A percentile compares a stretch with the other conserved stretches of the same genome.
phyloP scores from a whole-genome alignment of 768 basidiomycete genomes.

The Paxillus involutus region DNA sequence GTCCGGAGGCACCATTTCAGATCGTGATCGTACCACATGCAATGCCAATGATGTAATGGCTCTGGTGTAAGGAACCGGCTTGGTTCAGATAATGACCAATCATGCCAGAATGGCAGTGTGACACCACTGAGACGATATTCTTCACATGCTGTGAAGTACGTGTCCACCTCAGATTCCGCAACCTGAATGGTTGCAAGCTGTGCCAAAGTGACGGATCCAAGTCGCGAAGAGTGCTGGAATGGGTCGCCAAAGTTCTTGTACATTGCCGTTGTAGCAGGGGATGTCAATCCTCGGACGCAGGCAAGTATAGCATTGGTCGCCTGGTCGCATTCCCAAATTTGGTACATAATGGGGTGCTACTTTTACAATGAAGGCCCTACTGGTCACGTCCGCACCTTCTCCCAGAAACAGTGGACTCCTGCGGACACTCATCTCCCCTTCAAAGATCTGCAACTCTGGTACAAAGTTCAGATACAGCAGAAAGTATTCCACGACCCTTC shows the following conservation, averaged over 20 bases:
- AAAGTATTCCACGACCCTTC: conserved; percentile 12
- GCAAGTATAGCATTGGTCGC: conserved; percentile 24
- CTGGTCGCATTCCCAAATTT: no score
- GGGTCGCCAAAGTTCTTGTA: conserved; percentile 27
- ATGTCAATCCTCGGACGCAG: conserved; percentile 31
- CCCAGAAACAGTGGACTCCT: not conserved
- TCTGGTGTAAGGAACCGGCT: conserved; percentile 35
- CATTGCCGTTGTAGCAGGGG: conserved; percentile 29
- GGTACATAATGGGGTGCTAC: no score
- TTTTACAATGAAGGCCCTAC: not conserved
- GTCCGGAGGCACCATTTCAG: conserved; percentile 37
- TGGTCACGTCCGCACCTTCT: not conserved
- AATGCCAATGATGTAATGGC: conserved; percentile 40
- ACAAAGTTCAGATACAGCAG: conserved; percentile 20
- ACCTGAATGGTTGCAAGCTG: not conserved
- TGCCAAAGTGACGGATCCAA: no score
- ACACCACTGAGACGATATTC: conserved; percentile 9
- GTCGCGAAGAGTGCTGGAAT: no score
- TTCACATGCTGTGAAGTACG: not conserved
- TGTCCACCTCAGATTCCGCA: not conserved
- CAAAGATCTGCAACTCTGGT: conserved; percentile 30
- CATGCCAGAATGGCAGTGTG: conserved; percentile 34
- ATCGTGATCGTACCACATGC: conserved; percentile 39
- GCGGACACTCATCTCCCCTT: conserved; percentile 21
- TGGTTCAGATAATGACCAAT: conserved; percentile 35